These are phyloP conservation scores for Quercus tomentella DNA, from an alignment of 331 rosid genomes.

Conservation along the genomic window DNA sequence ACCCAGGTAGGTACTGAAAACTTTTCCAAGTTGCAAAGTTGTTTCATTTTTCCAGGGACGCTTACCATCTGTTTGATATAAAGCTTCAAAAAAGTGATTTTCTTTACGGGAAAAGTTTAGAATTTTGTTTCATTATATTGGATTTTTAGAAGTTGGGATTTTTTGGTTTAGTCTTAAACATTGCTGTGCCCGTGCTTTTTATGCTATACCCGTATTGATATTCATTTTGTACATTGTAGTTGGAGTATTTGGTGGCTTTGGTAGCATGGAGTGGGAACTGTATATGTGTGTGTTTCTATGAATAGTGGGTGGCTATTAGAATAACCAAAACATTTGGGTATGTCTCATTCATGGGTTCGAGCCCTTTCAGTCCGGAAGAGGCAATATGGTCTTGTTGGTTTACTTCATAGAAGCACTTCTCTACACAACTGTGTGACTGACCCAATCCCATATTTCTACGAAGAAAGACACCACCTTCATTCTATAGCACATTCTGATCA, in stretches of 20 bases:
- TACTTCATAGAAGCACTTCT: background rate
- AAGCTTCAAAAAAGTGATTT: background rate
- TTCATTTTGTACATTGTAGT: background rate
- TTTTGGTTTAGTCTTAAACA: background rate
- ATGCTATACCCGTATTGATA: background rate
- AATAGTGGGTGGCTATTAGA: background rate
- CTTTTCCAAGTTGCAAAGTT: too few relatives aligned
- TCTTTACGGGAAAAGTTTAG: background rate
- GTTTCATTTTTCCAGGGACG: background rate
- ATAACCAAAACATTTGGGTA: conserved; percentile 10
- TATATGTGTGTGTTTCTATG: background rate
- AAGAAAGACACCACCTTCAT: background rate
- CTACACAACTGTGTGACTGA: background rate
- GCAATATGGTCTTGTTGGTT: conserved; percentile 7
- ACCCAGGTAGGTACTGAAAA: background rate
- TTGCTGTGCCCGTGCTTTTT: background rate
- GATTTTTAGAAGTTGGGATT: background rate
- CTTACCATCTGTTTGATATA: background rate
- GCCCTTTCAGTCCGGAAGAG: conserved; percentile 22
- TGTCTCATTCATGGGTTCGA: conserved; percentile 38
- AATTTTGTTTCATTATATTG: background rate
- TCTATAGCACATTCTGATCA: background rate
- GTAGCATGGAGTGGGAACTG: background rate
- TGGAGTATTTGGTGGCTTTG: background rate
- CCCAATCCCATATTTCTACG: background rate